Evolutionary conservation across 1,284 basidiomycete species (phyloP).

Genomic region (Thelephora terrestris): DNA sequence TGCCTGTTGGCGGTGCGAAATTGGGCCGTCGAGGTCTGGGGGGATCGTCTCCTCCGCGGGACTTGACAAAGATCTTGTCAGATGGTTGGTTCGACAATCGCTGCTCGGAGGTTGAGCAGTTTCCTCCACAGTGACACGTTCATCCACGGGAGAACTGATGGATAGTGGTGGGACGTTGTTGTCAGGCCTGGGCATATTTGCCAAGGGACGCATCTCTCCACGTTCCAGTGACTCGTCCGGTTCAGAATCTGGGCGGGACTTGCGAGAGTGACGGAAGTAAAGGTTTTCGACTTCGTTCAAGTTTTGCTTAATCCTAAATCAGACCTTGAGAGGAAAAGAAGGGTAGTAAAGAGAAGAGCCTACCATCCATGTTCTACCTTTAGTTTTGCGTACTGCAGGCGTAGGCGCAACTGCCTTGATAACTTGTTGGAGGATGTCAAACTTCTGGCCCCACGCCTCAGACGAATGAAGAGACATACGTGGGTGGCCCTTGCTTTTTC

Average conservation of each 20-base stretch:
- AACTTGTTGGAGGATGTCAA: conserved; percentile 31
- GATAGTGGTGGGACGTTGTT: not conserved
- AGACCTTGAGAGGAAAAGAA: conserved; percentile 10
- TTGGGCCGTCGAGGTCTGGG: conserved; percentile 8
- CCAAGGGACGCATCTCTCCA: conserved; percentile 11
- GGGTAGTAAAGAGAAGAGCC: conserved; percentile 17
- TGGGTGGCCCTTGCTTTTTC: conserved; percentile 56
- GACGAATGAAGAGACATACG: conserved; percentile 29
- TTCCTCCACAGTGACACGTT: not conserved
- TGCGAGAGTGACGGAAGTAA: conserved; percentile 60
- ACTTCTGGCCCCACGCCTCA: not conserved
- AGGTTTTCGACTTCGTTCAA: conserved; percentile 71
- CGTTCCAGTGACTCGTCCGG: conserved; percentile 10
- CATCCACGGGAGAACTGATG: not conserved
- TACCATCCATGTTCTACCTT: conserved; percentile 80
- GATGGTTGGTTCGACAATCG: not conserved
- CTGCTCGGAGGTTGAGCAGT: not conserved
- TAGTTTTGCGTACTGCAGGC: conserved; percentile 65
- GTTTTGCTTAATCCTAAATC: conserved; percentile 56
- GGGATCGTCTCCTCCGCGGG: not conserved
- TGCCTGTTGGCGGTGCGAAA: conserved; percentile 8
- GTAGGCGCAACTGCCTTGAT: conserved; percentile 61
- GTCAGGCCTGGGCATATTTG: not conserved
- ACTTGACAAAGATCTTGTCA: not conserved
- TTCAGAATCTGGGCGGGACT: conserved; percentile 14